Base-by-base conservation (phyloP, 805 yeast genomes). In the Metschnikowia cerradonensis region DNA sequence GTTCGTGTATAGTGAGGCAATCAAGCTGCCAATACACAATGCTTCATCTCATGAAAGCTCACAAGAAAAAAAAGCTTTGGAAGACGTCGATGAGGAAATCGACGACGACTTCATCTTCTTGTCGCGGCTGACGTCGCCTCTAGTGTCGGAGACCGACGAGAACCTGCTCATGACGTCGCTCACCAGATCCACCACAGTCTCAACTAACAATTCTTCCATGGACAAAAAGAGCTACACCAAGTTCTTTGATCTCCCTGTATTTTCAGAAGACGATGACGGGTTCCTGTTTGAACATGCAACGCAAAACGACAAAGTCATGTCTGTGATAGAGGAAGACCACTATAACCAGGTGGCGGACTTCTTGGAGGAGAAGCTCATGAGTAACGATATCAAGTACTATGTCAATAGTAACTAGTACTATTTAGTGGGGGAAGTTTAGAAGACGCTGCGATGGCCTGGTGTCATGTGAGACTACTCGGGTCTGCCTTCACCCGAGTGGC, bases 101-200 rank as follows among this genome's bases (percentile, higher is more conserved):
- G 61, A 58, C 30, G 48, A 45, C 14, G 66, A 61, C 45, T 60
- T 66, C 10, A 54, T 62, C n/a, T 56, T 57, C 26, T 62, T 73
- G 31, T 68, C 74, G 20, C 61, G 76, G 40, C 70, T 73, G 33
- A 67, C 72, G 4, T 70, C 75, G 13, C 76, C 77, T 3, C 60
- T 65, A 13, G 62, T 62, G 49, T 61, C 60, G 22, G 73, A 68
- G 48, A 58, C 62, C 11, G 68, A 64, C 52, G 67, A 64, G 31
- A 64, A 69, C 50, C 66, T 70, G 45, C 61, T 73, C 45, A 73
- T 72, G 77, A 58, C 69, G 17, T 58, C 71, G 8, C 62, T 72
- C 47, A 73, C 77, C 0, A 55, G 77, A 47, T 70, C 76, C 11
- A 73, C 77, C 23, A 72, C 77, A 2, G 73, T 71, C 4, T 66